These are phyloP conservation scores for Pseudogymnoascus sp. DNA, from an alignment of 2,329 filamentous ascomycete genomes.

Conservation along the genomic window DNA sequence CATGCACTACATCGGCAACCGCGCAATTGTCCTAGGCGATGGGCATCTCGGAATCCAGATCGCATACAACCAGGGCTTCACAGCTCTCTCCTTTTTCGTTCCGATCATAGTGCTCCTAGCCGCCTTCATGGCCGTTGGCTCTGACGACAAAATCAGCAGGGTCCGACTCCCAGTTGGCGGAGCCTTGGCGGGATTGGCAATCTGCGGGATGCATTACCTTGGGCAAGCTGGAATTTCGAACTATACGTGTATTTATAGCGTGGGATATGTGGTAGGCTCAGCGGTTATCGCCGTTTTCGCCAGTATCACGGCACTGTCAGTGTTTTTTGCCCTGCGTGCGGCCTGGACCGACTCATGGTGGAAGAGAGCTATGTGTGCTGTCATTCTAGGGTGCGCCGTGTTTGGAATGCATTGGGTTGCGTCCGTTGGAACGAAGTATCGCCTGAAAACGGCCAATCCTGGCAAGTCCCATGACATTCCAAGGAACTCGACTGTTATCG, in stretches of 20 bases:
- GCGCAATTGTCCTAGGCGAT: constrained; percentile 64
- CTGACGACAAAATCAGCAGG: constrained; percentile 50
- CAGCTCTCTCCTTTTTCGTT: constrained; percentile 71
- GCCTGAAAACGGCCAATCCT: constrained; percentile 42
- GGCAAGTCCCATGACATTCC: constrained; percentile 38
- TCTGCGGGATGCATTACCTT: constrained; percentile 82
- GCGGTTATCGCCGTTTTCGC: constrained; percentile 66
- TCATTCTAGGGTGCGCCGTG: constrained; percentile 65
- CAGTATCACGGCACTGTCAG: constrained; percentile 60
- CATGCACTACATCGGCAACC: constrained; percentile 79
- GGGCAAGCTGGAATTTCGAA: constrained; percentile 79
- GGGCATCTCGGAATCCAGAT: constrained; percentile 61
- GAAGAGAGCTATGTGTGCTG: constrained; percentile 62
- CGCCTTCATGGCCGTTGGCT: constrained; percentile 65
- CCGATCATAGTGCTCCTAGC: constrained; percentile 67
- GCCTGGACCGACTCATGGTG: constrained; percentile 75
- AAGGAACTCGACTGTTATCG: constrained; percentile 37
- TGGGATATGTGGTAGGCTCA: constrained; percentile 52
- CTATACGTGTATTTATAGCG: constrained; percentile 62
- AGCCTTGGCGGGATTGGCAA: constrained; percentile 62
- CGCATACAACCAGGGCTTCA: constrained; percentile 65
- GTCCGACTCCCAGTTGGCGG: constrained; percentile 58
- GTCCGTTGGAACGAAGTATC: constrained; percentile 63
- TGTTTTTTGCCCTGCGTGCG: constrained; percentile 73
- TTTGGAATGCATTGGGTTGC: constrained; percentile 88